Evolutionary conservation across 177 flowering plant genomes (phyloP).

Genomic region (Vitis hybrid): DNA sequence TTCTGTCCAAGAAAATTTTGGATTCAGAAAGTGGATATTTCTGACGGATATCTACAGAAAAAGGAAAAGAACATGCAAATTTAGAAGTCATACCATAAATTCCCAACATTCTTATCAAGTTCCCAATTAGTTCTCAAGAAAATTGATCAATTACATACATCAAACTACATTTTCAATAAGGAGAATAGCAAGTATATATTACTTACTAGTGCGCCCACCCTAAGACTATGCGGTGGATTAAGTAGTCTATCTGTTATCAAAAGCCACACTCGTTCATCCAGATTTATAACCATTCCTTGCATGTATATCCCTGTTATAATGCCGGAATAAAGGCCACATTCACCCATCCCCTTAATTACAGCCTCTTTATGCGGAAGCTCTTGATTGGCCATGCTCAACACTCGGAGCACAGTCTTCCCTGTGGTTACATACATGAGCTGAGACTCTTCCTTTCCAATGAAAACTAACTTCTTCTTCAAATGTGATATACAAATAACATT

Average conservation of each 20-base stretch:
- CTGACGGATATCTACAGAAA: slow-evolving; percentile 51
- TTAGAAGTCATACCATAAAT: not conserved
- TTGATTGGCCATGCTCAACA: slow-evolving; percentile 20
- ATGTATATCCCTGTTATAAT: slow-evolving; percentile 61
- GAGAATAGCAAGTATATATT: not conserved
- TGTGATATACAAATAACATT: slow-evolving; percentile 38
- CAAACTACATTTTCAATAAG: not conserved
- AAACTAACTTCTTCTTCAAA: slow-evolving; percentile 76
- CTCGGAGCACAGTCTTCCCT: slow-evolving; percentile 42
- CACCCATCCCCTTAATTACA: slow-evolving; percentile 42
- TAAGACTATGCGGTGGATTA: slow-evolving; percentile 51
- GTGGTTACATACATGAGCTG: slow-evolving; percentile 55
- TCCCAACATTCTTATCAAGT: not conserved
- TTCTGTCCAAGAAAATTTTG: slow-evolving; percentile 71
- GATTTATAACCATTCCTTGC: slow-evolving; percentile 80
- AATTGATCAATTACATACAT: not conserved
- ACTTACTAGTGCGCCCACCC: slow-evolving; percentile 85
- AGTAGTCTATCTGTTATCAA: slow-evolving; percentile 52
- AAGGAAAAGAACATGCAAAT: not conserved
- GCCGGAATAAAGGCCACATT: slow-evolving; percentile 57
- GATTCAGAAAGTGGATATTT: slow-evolving; percentile 73
- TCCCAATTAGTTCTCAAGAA: not conserved
- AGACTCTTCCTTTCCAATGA: slow-evolving; percentile 42
- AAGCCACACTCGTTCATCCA: slow-evolving; percentile 82
- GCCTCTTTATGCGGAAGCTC: slow-evolving; percentile 4